Percentiles rank a stretch among this genome's conserved stretches.
Conservation (phyloP, 2,329 filamentous ascomycete genomes). For the Fusarium nanum region DNA sequence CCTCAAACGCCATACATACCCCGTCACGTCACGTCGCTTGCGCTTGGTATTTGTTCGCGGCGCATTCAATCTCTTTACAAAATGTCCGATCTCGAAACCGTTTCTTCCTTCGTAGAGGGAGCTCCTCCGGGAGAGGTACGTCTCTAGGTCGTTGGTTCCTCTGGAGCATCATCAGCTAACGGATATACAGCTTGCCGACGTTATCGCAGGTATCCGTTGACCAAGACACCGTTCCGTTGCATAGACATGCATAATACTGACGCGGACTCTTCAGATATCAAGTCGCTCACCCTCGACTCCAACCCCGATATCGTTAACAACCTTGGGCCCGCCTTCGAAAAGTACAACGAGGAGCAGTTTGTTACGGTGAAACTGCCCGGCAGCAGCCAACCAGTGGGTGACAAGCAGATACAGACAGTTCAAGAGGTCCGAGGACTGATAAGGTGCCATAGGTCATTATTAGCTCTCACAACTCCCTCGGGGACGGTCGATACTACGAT, state of each 20-base stretch:
- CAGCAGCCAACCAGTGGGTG: conserved; percentile 70
- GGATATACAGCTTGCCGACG: conserved; percentile 78
- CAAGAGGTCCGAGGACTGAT: conserved; percentile 21
- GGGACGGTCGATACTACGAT: conserved; percentile 88
- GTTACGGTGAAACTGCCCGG: conserved; percentile 89
- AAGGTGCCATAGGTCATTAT: conserved; percentile 73
- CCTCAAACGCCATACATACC: conserved; percentile 28
- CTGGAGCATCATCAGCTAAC: conserved; percentile 49
- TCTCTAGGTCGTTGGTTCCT: conserved; percentile 36
- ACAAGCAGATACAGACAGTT: neutral
- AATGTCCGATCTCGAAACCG: conserved; percentile 57
- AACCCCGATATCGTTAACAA: conserved; percentile 75
- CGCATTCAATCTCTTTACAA: conserved; percentile 17
- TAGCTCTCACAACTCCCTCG: conserved; percentile 86
- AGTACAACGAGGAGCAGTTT: conserved; percentile 97
- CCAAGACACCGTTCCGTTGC: conserved; percentile 1
- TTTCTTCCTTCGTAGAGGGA: conserved; percentile 90
- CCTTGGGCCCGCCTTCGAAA: conserved; percentile 85
- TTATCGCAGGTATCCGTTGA: conserved; percentile 77
- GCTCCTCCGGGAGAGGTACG: conserved; percentile 95
- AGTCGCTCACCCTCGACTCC: conserved; percentile 79
- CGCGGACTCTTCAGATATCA: conserved; percentile 76
- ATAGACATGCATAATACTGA: conserved; percentile 32
- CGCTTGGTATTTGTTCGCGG: conserved; percentile 6
- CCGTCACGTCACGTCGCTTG: conserved; percentile 14